Base-by-base conservation (phyloP, 2,329 filamentous ascomycete genomes). In the Lasiodiplodia citricola region DNA sequence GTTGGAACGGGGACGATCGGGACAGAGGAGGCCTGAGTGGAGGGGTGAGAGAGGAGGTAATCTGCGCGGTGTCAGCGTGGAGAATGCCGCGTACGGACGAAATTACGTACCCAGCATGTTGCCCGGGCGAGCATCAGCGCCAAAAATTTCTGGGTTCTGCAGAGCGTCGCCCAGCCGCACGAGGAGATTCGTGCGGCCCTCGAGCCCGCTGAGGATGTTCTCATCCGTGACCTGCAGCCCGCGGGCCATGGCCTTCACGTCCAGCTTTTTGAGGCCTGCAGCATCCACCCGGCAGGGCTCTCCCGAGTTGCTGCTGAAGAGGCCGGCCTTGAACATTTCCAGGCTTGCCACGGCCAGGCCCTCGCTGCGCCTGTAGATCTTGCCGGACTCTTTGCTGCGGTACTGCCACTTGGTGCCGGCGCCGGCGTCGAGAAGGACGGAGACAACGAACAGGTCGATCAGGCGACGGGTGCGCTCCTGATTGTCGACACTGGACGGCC, bases 271-370 rank as follows among this genome's bases (percentile, higher is more conserved):
- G 73, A 99, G 83, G 0, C 91, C 96, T 6, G 88, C 88, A 71
- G 91, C 93, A 81, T 99, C 95, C 35, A 98, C 96, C 79, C 97
- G 94, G 76, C 89, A 93, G 63, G 93, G 94, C 80, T 97, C 93
- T 69, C 83, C 86, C 2, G 88, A 85, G 76, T 95, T 88, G 79
- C 94, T 92, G 72, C 94, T 97, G 82, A 98, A 98, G 41, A 93
- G 77, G 41, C 96, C 96, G 16, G 88, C 85, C 82, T 97, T 97
- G 87, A 97, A 97, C 94, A 97, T 97, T 74, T 97, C 94, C 74
- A 91, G 77, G 77, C 87, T 90, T 54, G 89, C 89, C 11, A 91
- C 90, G 10, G 94, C 94, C 67, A 97, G 86, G 10, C 94, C 94
- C 79, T 97, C 96, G 70, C 94, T 97, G 63, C 96, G 89, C 65